A percentile compares a stretch with the other conserved stretches of the same genome.
Conservation (phyloP, 352 stramenopile genomes). For the Globisporangium paroecandrum region DNA sequence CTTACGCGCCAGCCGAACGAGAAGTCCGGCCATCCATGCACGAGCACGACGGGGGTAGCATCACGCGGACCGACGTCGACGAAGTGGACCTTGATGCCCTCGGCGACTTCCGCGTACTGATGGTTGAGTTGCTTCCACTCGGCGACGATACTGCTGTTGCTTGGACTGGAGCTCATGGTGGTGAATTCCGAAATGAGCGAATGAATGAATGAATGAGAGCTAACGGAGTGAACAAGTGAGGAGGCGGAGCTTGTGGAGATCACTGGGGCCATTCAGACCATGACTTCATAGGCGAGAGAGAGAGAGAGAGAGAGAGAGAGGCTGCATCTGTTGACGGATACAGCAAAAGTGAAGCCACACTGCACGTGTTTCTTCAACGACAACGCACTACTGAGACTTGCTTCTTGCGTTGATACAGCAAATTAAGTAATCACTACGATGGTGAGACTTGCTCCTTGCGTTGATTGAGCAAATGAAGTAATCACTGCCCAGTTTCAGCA, state of each 20-base stretch:
- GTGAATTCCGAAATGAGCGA: conserved; percentile 6
- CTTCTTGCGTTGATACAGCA: neutral
- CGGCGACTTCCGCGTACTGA: conserved; percentile 19
- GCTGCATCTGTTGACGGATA: conserved; percentile 3
- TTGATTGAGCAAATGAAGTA: neutral
- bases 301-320: neutral
- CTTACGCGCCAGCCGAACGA: conserved; percentile 59
- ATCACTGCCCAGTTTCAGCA: neutral
- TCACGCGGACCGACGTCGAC: conserved; percentile 44
- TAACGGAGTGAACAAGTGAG: neutral
- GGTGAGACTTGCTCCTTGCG: neutral
- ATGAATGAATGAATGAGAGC: neutral
- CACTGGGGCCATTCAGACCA: neutral
- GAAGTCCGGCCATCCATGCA: conserved; percentile 64
- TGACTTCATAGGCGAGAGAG: neutral
- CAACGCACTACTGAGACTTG: no score
- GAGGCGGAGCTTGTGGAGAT: neutral
- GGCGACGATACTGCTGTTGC: conserved; percentile 6
- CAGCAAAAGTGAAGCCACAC: neutral
- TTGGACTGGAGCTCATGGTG: conserved; percentile 6
- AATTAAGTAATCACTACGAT: neutral
- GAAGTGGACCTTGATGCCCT: conserved; percentile 41
- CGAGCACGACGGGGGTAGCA: conserved; percentile 43
- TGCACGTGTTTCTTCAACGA: neutral
- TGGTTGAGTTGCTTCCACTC: conserved; percentile 19